phyloP scores from a whole-genome alignment of 225 moss, liverwort and hornwort species.

The Antitrichia curtipendula region DNA sequence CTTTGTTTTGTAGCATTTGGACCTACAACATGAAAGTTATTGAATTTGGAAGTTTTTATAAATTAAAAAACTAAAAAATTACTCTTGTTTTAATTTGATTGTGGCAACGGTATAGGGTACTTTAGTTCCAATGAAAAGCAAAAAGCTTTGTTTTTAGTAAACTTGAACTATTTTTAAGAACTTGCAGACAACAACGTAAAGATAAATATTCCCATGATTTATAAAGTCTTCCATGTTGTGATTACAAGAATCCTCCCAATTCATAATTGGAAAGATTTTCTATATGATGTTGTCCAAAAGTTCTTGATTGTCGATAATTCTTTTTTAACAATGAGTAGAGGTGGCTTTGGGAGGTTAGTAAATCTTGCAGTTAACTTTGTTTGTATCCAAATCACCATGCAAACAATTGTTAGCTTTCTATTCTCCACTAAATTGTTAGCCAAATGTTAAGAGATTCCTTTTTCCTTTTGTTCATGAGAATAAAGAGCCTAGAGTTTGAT shows the following conservation, averaged over 20 bases:
- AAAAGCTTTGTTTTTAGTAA: neutral
- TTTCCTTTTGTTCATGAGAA: accelerated
- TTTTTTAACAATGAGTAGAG: neutral
- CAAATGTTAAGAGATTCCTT: neutral
- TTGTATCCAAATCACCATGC: neutral
- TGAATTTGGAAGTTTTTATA: no score
- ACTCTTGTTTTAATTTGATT: no score
- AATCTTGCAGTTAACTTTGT: neutral
- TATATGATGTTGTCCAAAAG: neutral
- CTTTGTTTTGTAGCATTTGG: no score
- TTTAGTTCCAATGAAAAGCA: neutral
- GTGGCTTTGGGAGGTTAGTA: no score
- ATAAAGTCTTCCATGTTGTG: no score
- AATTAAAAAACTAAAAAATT: no score
- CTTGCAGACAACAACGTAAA: neutral
- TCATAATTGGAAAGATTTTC: neutral
- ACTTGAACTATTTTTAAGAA: neutral
- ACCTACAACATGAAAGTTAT: no score
- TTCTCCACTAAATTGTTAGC: neutral
- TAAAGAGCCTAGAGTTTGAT: no score
- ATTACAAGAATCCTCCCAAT: neutral
- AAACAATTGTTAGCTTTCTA: neutral
- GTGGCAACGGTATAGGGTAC: no score
- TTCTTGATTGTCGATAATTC: neutral
- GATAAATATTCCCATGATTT: neutral